Conservation (phyloP, 1,139 yeast genomes). For the Lodderomyces beijingensis region DNA sequence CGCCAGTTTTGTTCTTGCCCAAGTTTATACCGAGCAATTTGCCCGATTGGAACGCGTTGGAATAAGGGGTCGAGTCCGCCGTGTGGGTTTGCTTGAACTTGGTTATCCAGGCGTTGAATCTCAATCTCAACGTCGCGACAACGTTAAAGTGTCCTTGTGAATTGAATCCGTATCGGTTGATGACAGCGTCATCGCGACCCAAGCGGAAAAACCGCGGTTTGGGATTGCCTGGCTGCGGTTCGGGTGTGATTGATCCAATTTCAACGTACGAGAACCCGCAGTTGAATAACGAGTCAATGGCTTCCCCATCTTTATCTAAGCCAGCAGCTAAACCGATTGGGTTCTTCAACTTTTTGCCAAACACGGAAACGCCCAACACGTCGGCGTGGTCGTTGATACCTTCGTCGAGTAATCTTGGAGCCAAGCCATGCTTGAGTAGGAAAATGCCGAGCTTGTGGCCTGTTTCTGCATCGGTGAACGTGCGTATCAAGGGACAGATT, state of each 20-base stretch:
- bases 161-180: constrained; percentile 92
- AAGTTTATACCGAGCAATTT: constrained; percentile 76
- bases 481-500: constrained; percentile 70
- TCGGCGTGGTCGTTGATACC: constrained; percentile 42
- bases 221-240: constrained; percentile 93
- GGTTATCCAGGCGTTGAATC: constrained; percentile 45
- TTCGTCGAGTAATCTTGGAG: constrained; percentile 57
- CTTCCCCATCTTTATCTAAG: constrained; percentile 90
- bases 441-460: constrained; percentile 78
- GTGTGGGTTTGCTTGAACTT: constrained; percentile 17
- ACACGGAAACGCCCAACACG: constrained; percentile 54
- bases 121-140: constrained; percentile 55
- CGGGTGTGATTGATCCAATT: constrained; percentile 89
- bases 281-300: constrained; percentile 75
- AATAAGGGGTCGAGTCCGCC: constrained; percentile 25
- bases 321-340: constrained; percentile 98
- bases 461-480: constrained; percentile 73
- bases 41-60: constrained; percentile 59
- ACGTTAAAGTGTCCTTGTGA: constrained; percentile 84
- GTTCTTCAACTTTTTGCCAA: constrained; percentile 58
- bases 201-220: constrained; percentile 85
- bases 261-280: constrained; percentile 88
- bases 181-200: constrained; percentile 81
- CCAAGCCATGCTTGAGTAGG: constrained; percentile 63
- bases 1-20: constrained; percentile 90